Evolutionary conservation across 2,329 filamentous ascomycete genomes (phyloP), one percentile per base, ranked within the genome.

Genomic region (Cercospora zeae-maydis): DNA sequence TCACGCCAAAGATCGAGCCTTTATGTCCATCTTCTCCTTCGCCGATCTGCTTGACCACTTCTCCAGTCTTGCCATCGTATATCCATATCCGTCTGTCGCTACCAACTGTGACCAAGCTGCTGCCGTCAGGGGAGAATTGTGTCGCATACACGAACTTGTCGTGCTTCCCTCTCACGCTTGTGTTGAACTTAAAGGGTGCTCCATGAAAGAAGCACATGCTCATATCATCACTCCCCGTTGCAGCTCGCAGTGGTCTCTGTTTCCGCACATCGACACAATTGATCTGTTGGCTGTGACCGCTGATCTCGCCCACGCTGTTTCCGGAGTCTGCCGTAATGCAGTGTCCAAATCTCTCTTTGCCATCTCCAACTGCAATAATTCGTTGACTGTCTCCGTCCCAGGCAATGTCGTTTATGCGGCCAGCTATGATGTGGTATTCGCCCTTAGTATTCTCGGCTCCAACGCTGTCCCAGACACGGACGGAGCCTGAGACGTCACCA

Each of bases 311-410:
- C 16, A 98, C 93, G 55, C 88, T 93, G 80, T 99, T 99, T 67
- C 95, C 95, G 74, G 91, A 96, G 78, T 98, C 95, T 69, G 91
- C 91, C 30, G 92, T 97, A 75, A 98, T 92, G 80, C 92, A 96
- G 76, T 93, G 91, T 13, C 93, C 93, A 75, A 92, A 97, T 61
- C 92, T 86, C 79, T 98, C 92, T 74, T 93, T 93, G 57, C 95
- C 95, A 71, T 98, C 91, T 49, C 95, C 95, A 4, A 99, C 93
- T 3, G 93, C 95, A 72, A 98, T 97, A 74, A 99, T 89, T 55
- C 95, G 89, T 80, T 97, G 93, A 65, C 91, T 96, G 78, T 99
- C 95, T 62, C 93, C 93, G 73, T 98, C 95, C 93, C 95, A 99
- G 1, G 92, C 93, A 68, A 99, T 86, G 76, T 99, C 95, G 75